These are phyloP conservation scores for Bolboschoenoplectus hybrid DNA, from an alignment of 202 grass and related monocot genomes.

Conservation along the genomic window DNA sequence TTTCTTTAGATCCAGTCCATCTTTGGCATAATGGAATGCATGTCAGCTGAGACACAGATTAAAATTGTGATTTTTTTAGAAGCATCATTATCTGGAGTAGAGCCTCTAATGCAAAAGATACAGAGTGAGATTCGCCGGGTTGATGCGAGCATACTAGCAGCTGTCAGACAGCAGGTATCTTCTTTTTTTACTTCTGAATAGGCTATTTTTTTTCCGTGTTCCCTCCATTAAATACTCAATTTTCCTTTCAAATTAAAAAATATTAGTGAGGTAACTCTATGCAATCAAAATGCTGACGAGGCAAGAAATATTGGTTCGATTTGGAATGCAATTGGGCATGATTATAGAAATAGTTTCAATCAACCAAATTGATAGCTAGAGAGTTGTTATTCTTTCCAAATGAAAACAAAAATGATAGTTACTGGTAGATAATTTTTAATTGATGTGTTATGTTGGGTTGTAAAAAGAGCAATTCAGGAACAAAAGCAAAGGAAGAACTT, in stretches of 20 bases:
- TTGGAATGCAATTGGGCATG: neutral
- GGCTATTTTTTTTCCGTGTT: neutral
- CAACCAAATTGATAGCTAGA: neutral
- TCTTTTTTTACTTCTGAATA: slow-evolving; percentile 6
- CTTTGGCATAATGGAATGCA: slow-evolving; percentile 14
- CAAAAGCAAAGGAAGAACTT: slow-evolving; percentile 98
- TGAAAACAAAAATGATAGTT: neutral
- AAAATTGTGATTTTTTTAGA: slow-evolving; percentile 53
- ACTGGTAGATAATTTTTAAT: neutral
- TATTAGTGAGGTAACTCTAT: neutral
- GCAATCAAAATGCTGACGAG: neutral
- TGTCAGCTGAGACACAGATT: slow-evolving; percentile 33
- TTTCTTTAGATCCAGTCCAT: neutral
- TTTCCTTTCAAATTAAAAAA: neutral
- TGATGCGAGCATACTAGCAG: slow-evolving; percentile 87
- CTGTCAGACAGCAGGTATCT: slow-evolving; percentile 88
- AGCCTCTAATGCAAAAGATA: slow-evolving; percentile 99
- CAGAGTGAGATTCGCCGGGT: slow-evolving; percentile 97
- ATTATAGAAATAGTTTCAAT: slow-evolving; percentile 20
- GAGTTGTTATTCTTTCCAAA: neutral
- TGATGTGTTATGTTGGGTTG: slow-evolving; percentile 35
- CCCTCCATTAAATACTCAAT: neutral
- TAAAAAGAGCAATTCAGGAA: slow-evolving; percentile 92
- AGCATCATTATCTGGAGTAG: slow-evolving; percentile 87
- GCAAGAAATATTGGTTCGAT: neutral